Base-by-base conservation (phyloP, 2,329 filamentous ascomycete species). In the Xylariaceae sp. region DNA sequence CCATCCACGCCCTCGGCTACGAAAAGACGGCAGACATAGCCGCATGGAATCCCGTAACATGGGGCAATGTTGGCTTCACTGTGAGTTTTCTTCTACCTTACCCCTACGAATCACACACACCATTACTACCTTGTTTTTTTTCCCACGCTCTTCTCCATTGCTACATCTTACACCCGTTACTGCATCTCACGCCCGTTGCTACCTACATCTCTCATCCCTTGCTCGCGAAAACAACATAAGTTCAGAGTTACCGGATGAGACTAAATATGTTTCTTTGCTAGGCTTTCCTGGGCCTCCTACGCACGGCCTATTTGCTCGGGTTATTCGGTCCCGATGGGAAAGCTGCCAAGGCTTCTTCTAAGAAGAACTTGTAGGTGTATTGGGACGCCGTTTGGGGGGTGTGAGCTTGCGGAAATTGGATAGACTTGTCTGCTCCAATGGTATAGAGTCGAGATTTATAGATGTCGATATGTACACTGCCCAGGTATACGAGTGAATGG, bases 61-160 rank as follows among this genome's bases (percentile, higher is more conserved):
- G 85, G 83, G 88, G 88, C 2, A 91, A 91, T 67, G 78, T 92
- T 62, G 86, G 81, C 6, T 78, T 80, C 53, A 90, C 88, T 30
- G 81, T 85, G 67, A 74, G 80, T 72, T 18, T 4, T 35, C 13
- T 11, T 23, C 48, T 54, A 23, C 9, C 5, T 30, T 30, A 30
- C 23, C 23, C 23, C 37, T 42, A 13, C 37, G 3, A 3, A 42
- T 13, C 37, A 42, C 37, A 42, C 37, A 42, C 37, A 42, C 37
- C 11, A 13, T 42, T 42, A 42, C 37, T 8, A 13, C 37, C 9
- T 42, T 42, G 8, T 42, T 7, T 42, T 13, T 7, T 30, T 23
- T 18, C 17, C 2, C 2, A 8, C 17, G 17, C 15, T 18, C 53
- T 7, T 11, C 51, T 45, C 17, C 35, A 49, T 44, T 10, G 39